These are phyloP conservation scores for Entophlyctis helioformis DNA, from an alignment of 192 early-diverging fungal species.

Conservation along the genomic window DNA sequence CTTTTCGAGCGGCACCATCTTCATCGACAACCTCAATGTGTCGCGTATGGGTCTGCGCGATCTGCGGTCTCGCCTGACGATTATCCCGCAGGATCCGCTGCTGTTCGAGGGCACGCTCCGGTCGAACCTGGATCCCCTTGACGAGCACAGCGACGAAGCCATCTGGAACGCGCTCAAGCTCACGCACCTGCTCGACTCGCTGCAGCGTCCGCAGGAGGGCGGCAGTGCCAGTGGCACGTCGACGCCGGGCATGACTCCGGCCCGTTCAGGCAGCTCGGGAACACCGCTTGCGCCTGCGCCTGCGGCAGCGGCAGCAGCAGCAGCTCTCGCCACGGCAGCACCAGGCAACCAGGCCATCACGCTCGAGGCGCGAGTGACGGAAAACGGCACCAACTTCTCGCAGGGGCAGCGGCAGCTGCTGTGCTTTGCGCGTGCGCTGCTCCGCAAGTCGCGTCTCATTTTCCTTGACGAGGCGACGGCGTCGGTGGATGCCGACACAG, in stretches of 20 bases:
- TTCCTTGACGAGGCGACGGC: constrained; percentile 40
- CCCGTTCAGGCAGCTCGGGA: no score
- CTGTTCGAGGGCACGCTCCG: constrained; percentile 49
- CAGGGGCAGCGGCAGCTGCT: constrained; percentile 37
- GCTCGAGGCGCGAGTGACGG: constrained; percentile 22
- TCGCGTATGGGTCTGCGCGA: constrained; percentile 36
- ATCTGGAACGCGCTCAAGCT: constrained; percentile 44
- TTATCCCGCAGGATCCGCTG: constrained; percentile 70
- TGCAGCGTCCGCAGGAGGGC: constrained; percentile 12
- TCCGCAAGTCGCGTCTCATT: constrained; percentile 10
- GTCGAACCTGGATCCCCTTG: constrained; percentile 61
- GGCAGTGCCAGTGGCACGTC: no score
- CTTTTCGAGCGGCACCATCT: constrained; percentile 27
- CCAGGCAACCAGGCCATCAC: constrained; percentile 44
- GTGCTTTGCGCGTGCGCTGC: constrained; percentile 37
- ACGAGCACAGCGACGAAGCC: constrained; percentile 44
- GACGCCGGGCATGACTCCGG: no score
- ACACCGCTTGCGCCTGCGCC: no score
- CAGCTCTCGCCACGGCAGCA: constrained; percentile 27
- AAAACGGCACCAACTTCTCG: constrained; percentile 27
- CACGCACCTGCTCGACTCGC: constrained; percentile 28
- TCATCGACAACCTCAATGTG: constrained; percentile 60
- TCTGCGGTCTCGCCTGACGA: constrained; percentile 49
- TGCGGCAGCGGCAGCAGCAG: no score
- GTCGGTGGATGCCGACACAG: constrained; percentile 36